phyloP scores from a whole-genome alignment of 2,329 filamentous ascomycete species.

The Fusarium sp. region DNA sequence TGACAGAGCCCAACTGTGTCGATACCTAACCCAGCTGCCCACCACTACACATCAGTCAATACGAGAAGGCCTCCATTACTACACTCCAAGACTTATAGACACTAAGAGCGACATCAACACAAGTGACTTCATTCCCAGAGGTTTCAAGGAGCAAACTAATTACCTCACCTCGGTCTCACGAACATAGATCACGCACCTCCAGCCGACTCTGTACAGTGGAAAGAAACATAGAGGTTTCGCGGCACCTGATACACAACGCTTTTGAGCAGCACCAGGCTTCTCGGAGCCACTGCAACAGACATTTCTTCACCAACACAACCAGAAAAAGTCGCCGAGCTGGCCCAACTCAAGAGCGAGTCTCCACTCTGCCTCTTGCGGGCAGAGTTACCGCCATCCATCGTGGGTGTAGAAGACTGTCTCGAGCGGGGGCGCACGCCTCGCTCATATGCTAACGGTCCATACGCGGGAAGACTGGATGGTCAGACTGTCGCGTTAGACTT shows the following conservation, averaged over 20 bases:
- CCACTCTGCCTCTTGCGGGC: conserved; percentile 54
- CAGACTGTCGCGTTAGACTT: conserved; percentile 89
- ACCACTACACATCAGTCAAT: conserved; percentile 33
- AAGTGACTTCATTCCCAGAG: background rate
- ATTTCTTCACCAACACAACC: conserved; percentile 13
- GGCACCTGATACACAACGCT: conserved; percentile 19
- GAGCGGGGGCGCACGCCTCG: conserved; percentile 43
- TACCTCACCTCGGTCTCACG: background rate
- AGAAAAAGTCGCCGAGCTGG: conserved; percentile 49
- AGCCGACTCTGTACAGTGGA: background rate
- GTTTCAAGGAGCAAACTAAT: background rate
- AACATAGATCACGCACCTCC: background rate
- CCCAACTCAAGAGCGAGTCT: conserved; percentile 54
- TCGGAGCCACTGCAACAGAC: conserved; percentile 25
- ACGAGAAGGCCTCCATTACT: conserved; percentile 28
- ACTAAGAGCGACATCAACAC: conserved; percentile 9
- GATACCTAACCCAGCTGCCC: conserved; percentile 42
- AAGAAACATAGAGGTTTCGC: background rate
- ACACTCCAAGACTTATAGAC: conserved; percentile 16
- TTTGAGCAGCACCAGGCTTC: conserved; percentile 34
- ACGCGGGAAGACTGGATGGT: conserved; percentile 39
- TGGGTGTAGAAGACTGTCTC: conserved; percentile 42
- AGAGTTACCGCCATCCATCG: conserved; percentile 49
- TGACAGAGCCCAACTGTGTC: conserved; percentile 34
- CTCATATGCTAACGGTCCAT: conserved; percentile 43